Evolutionary conservation across 345 rosid genomes (phyloP).

Genomic region (Bruguiera parviflora): DNA sequence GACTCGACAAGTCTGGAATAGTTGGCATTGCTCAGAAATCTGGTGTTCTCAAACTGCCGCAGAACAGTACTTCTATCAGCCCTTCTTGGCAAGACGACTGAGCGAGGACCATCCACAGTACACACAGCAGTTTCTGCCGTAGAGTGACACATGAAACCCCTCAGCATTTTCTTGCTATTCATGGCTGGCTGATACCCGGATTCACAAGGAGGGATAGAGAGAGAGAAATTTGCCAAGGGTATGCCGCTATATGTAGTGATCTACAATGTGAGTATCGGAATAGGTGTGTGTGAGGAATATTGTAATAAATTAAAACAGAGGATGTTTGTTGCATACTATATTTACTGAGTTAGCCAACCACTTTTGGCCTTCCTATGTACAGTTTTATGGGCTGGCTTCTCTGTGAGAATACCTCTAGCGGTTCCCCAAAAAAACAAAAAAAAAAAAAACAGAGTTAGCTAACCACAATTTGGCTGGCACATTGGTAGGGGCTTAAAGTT

Average conservation of each 20-base stretch:
- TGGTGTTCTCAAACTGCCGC: not conserved
- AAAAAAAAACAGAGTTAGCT: too few species aligned
- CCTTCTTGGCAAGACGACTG: slow-evolving; percentile 40
- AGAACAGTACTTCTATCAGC: slow-evolving; percentile 7
- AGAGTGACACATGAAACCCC: slow-evolving; percentile 63
- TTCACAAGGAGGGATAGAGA: not conserved
- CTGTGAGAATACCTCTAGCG: too few species aligned
- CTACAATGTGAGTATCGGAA: not conserved
- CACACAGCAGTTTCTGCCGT: slow-evolving; percentile 44
- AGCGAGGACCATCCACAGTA: slow-evolving; percentile 36
- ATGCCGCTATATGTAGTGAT: not conserved
- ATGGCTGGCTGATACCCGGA: not conserved
- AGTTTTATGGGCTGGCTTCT: too few species aligned
- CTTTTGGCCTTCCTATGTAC: too few species aligned
- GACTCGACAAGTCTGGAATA: slow-evolving; percentile 36
- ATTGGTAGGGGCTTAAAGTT: not conserved
- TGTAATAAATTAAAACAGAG: too few species aligned
- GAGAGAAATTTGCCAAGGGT: not conserved
- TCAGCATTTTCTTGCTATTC: slow-evolving; percentile 32
- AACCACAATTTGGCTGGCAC: slow-evolving; percentile 20
- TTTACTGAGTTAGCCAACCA: slow-evolving; percentile 36
- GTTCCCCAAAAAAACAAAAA: too few species aligned
- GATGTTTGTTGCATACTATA: slow-evolving; percentile 21
- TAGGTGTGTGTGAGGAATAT: too few species aligned
- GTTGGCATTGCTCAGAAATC: slow-evolving; percentile 21